These are phyloP conservation scores for Aspergillus sp. DNA, from an alignment of 2,329 filamentous ascomycete genomes.

Conservation along the genomic window DNA sequence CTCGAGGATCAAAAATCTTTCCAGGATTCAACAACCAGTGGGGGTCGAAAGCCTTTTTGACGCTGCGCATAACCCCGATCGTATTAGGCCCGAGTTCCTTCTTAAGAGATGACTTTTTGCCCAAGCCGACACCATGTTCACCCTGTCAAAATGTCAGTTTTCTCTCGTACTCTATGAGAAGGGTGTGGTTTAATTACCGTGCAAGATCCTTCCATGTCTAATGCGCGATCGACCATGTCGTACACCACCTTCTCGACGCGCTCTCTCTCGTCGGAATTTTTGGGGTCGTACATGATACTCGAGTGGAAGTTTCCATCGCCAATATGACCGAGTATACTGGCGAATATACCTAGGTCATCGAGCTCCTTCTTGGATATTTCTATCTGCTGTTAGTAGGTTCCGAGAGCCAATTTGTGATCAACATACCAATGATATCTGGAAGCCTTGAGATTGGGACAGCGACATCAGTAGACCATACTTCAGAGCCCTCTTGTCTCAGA, in stretches of 20 bases:
- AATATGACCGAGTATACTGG: slow-evolving; percentile 84
- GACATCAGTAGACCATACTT: slow-evolving; percentile 63
- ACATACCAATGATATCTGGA: slow-evolving; percentile 60
- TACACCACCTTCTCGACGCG: slow-evolving; percentile 80
- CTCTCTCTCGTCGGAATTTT: slow-evolving; percentile 65
- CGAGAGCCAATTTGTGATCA: not conserved
- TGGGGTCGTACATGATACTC: slow-evolving; percentile 81
- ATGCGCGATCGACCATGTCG: slow-evolving; percentile 84
- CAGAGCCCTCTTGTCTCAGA: slow-evolving; percentile 54
- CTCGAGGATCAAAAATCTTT: slow-evolving; percentile 74
- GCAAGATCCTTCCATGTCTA: slow-evolving; percentile 93
- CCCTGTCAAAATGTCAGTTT: slow-evolving; percentile 46
- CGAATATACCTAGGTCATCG: slow-evolving; percentile 81
- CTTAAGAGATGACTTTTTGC: slow-evolving; percentile 77
- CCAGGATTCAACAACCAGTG: slow-evolving; percentile 88
- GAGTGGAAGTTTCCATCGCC: slow-evolving; percentile 95
- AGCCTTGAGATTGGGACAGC: slow-evolving; percentile 61
- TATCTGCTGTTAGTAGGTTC: slow-evolving; percentile 30
- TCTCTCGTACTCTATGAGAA: not conserved
- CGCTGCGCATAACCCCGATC: slow-evolving; percentile 76
- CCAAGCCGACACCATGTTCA: slow-evolving; percentile 82
- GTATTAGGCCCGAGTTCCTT: slow-evolving; percentile 80
- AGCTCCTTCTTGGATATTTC: slow-evolving; percentile 88
- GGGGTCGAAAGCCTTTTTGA: slow-evolving; percentile 82
- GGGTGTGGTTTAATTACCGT: slow-evolving; percentile 50